A percentile compares a stretch with the other conserved stretches of the same genome.
Evolutionary conservation across 2,329 filamentous ascomycete genomes (phyloP).

Genomic region (Ophiostoma ips): DNA sequence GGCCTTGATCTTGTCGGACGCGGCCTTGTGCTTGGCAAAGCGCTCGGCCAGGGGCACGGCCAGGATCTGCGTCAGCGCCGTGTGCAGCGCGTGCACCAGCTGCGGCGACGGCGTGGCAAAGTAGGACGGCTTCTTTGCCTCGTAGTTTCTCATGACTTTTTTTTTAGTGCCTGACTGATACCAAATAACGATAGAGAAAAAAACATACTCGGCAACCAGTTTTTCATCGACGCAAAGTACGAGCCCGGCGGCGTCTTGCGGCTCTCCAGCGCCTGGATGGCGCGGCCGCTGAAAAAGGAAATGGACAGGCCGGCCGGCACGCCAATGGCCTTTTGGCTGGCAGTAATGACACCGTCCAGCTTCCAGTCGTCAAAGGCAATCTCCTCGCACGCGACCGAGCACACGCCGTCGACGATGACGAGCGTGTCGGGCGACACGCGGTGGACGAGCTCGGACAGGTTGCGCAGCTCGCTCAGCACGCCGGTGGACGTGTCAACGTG

Average conservation of each 20-base stretch:
- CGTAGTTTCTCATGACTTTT: slow-evolving; percentile 94
- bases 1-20: slow-evolving; percentile 77
- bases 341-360: slow-evolving; percentile 83
- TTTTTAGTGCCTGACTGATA: neutral
- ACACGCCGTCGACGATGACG: slow-evolving; percentile 88
- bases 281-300: slow-evolving; percentile 80
- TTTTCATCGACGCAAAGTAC: slow-evolving; percentile 94
- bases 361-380: slow-evolving; percentile 93
- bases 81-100: slow-evolving; percentile 84
- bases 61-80: slow-evolving; percentile 73
- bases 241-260: slow-evolving; percentile 70
- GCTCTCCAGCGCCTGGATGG: slow-evolving; percentile 65
- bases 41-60: slow-evolving; percentile 66
- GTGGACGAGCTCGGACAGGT: slow-evolving; percentile 68
- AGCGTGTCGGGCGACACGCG: slow-evolving; percentile 82
- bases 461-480: slow-evolving; percentile 81
- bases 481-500: slow-evolving; percentile 97
- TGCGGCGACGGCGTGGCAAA: slow-evolving; percentile 95
- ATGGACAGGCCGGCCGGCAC: slow-evolving; percentile 90
- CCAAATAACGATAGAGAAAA: no score
- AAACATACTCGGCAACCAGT: slow-evolving; percentile 76
- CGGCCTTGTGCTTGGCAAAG: slow-evolving; percentile 66
- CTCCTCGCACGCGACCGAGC: slow-evolving; percentile 91
- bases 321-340: slow-evolving; percentile 93
- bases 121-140: slow-evolving; percentile 93